Conservation (phyloP, 192 early-diverging fungal genomes). For the Diversispora epigaea region DNA sequence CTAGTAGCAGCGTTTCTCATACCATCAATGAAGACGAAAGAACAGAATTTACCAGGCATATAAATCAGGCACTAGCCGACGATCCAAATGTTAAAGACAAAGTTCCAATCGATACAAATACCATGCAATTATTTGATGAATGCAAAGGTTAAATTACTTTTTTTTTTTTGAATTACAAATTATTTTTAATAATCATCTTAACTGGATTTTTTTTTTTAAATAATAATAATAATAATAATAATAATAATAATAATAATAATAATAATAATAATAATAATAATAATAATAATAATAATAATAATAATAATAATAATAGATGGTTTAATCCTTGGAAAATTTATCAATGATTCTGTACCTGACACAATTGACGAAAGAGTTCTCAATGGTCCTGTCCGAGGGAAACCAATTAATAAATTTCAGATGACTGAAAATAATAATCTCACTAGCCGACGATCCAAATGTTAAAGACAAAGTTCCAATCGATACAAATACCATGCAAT, state of each 20-base stretch:
- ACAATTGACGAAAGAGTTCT: constrained; percentile 99
- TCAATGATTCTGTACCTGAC: constrained; percentile 94
- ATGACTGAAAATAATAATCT: constrained; percentile 99
- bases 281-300: too few species aligned
- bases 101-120: constrained; percentile 87
- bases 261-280: too few species aligned
- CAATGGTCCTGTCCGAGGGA: constrained; percentile 64
- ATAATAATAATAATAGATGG: too few species aligned
- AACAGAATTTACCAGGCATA: constrained; percentile 93
- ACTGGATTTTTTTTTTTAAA: too few species aligned
- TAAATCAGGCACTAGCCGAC: constrained; percentile 79
- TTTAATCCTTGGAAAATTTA: constrained; percentile 93
- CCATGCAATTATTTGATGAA: constrained; percentile 98
- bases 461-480: constrained; percentile 88
- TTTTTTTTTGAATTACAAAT: too few species aligned
- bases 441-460: constrained; percentile 77
- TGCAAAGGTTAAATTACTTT: constrained; percentile 65
- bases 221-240: too few species aligned
- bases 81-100: constrained; percentile 83
- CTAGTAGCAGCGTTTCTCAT: constrained; percentile 86
- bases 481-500: constrained; percentile 89
- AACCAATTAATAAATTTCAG: constrained; percentile 90
- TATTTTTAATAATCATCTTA: too few species aligned
- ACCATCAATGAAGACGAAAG: constrained; percentile 99
- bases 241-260: too few species aligned